These are phyloP conservation scores for Chrysochromulina parva DNA, from an alignment of 78 protist species.

Conservation along the genomic window DNA sequence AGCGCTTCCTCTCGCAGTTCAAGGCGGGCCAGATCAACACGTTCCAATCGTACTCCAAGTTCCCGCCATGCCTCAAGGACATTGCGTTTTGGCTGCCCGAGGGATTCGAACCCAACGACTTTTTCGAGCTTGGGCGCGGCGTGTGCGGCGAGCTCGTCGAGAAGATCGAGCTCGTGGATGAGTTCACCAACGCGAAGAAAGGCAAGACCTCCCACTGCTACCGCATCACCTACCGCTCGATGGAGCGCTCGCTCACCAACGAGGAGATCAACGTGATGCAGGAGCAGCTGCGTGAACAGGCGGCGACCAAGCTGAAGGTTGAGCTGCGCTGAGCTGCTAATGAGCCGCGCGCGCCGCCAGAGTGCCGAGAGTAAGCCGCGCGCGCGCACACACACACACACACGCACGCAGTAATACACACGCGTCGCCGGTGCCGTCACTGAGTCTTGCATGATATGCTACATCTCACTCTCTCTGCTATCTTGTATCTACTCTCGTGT, in stretches of 20 bases:
- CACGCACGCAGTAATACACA: no score
- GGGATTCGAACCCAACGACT: conserved; percentile 70
- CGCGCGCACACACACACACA: no score
- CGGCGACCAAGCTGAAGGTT: neutral
- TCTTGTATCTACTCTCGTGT: no score
- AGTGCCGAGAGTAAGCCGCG: no score
- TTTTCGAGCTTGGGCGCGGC: conserved; percentile 75
- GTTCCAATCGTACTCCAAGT: conserved; percentile 60
- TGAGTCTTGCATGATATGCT: no score
- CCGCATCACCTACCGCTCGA: conserved; percentile 81
- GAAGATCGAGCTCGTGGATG: conserved; percentile 66
- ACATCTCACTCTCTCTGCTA: no score
- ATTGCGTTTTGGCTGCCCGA: conserved; percentile 78
- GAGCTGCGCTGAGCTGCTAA: conserved; percentile 3
- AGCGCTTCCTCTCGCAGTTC: conserved; percentile 73
- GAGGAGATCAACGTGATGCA: conserved; percentile 48
- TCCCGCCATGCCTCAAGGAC: conserved; percentile 77
- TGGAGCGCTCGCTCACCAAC: conserved; percentile 67
- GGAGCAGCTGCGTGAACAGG: conserved; percentile 14
- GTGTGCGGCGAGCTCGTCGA: conserved; percentile 85
- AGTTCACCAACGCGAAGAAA: conserved; percentile 75
- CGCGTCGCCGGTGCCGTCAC: no score
- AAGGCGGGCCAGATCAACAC: neutral
- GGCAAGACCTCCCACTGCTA: conserved; percentile 64
- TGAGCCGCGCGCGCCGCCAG: no score